Evolutionary conservation across 2,329 filamentous ascomycete genomes (phyloP).

Genomic region (Chlorencoelia australis): DNA sequence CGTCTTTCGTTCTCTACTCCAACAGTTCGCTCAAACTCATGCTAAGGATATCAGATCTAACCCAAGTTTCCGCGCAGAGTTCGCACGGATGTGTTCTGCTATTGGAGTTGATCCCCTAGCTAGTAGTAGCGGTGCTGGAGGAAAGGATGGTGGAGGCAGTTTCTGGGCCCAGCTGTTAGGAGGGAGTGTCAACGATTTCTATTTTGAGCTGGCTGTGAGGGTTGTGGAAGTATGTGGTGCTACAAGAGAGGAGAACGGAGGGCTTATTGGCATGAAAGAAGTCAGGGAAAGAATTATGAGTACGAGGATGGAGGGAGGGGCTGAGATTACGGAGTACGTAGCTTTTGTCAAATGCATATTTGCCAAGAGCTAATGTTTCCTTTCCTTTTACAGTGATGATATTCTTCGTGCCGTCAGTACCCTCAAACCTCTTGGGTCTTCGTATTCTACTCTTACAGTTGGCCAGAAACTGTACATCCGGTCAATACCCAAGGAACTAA

Average conservation of each 20-base stretch:
- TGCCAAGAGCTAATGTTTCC: conserved; percentile 1
- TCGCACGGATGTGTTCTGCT: conserved; percentile 94
- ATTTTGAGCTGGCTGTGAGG: conserved; percentile 92
- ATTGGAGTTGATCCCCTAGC: conserved; percentile 94
- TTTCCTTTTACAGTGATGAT: conserved; percentile 53
- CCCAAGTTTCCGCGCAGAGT: conserved; percentile 89
- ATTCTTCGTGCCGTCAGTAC: conserved; percentile 82
- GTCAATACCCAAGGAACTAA: conserved; percentile 89
- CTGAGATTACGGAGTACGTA: conserved; percentile 65
- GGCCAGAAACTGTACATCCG: conserved; percentile 81
- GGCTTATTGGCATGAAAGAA: conserved; percentile 76
- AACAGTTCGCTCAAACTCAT: conserved; percentile 92
- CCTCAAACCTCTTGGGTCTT: conserved; percentile 75
- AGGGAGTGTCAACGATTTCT: conserved; percentile 91
- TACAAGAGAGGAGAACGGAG: conserved; percentile 84
- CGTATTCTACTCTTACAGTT: conserved; percentile 76
- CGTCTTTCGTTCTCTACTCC: conserved; percentile 89
- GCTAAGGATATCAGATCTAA: conserved; percentile 93
- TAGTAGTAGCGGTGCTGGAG: conserved; percentile 44
- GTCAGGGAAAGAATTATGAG: conserved; percentile 65
- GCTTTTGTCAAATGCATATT: neutral
- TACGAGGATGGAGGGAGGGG: conserved; percentile 62
- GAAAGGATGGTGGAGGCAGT: conserved; percentile 45
- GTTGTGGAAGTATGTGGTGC: conserved; percentile 87
- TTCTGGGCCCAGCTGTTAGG: conserved; percentile 92